A percentile compares a stretch with the other conserved stretches of the same genome.
Evolutionary conservation across 2,329 filamentous ascomycete species (phyloP).

Genomic region (Biscogniauxia sp.): DNA sequence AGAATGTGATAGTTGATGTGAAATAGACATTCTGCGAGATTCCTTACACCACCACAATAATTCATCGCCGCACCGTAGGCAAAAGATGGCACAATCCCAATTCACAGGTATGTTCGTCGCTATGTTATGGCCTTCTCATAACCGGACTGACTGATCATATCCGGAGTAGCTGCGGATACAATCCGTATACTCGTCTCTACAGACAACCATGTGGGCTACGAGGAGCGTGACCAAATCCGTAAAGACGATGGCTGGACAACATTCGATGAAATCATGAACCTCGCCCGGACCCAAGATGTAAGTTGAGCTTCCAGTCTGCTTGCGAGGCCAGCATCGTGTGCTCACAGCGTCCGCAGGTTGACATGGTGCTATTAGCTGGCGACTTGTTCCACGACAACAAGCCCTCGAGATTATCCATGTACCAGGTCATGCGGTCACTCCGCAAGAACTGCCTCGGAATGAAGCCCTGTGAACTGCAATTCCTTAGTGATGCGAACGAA

Average conservation of each 20-base stretch:
- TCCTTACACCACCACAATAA: not conserved
- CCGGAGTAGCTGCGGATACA: conserved; percentile 63
- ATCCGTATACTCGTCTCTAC: conserved; percentile 93
- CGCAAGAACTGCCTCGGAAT: conserved; percentile 92
- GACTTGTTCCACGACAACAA: conserved; percentile 99
- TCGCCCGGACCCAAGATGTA: conserved; percentile 81
- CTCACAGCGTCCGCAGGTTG: conserved; percentile 54
- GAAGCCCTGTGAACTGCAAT: conserved; percentile 92
- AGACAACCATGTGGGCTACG: conserved; percentile 97
- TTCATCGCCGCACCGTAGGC: not conserved
- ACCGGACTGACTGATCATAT: conserved; percentile 2
- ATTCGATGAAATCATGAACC: conserved; percentile 91
- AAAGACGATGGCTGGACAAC: conserved; percentile 96
- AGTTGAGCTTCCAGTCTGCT: conserved; percentile 30
- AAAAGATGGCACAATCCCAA: conserved; percentile 24
- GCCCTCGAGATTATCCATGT: conserved; percentile 91
- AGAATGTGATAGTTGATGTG: not conserved
- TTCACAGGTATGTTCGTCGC: conserved; percentile 20
- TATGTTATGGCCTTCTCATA: not conserved
- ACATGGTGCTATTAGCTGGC: conserved; percentile 94
- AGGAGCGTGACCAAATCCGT: conserved; percentile 89
- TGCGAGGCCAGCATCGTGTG: not conserved
- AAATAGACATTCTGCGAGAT: not conserved
- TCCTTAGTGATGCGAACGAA: conserved; percentile 88
- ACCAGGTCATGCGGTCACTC: conserved; percentile 93